These are phyloP conservation scores for Oligophagozyma castellii DNA, from an alignment of 1,139 yeast species.

Conservation along the genomic window DNA sequence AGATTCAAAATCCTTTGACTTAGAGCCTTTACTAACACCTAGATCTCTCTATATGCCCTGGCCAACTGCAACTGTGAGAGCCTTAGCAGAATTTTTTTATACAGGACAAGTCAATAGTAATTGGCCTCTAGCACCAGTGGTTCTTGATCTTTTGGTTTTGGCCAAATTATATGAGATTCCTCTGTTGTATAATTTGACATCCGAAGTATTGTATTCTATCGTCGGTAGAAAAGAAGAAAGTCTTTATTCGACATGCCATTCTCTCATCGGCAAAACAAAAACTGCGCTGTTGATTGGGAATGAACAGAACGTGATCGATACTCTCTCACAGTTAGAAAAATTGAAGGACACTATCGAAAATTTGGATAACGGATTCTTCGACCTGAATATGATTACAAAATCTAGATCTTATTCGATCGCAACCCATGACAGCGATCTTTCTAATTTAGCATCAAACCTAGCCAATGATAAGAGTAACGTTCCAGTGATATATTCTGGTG, in stretches of 20 bases:
- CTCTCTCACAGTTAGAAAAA: slow-evolving; percentile 14
- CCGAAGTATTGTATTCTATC: slow-evolving; percentile 55
- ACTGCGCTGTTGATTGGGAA: slow-evolving; percentile 13
- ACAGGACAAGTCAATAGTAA: slow-evolving; percentile 69
- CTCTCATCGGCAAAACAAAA: slow-evolving; percentile 12
- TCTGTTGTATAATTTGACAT: slow-evolving; percentile 48
- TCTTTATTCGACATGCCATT: slow-evolving; percentile 29
- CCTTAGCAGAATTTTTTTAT: slow-evolving; percentile 57
- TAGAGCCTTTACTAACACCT: slow-evolving; percentile 52
- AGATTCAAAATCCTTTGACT: too few species aligned
- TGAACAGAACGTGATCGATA: slow-evolving; percentile 25
- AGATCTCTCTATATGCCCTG: slow-evolving; percentile 57
- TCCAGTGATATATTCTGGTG: slow-evolving; percentile 15
- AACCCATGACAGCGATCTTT: slow-evolving; percentile 8
- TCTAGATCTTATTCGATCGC: slow-evolving; percentile 20
- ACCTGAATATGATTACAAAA: slow-evolving; percentile 38
- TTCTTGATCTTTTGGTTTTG: slow-evolving; percentile 47
- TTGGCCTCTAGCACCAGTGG: slow-evolving; percentile 55
- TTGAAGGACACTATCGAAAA: slow-evolving; percentile 25
- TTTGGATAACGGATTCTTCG: slow-evolving; percentile 51
- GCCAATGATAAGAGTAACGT: slow-evolving; percentile 6
- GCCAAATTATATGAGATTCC: slow-evolving; percentile 57
- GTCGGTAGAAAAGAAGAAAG: slow-evolving; percentile 51
- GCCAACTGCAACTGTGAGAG: slow-evolving; percentile 43
- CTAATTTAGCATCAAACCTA: slow-evolving; percentile 1